Evolutionary conservation across 2,329 filamentous ascomycete species (phyloP).

Genomic region (Aspergillus eucalypticola): DNA sequence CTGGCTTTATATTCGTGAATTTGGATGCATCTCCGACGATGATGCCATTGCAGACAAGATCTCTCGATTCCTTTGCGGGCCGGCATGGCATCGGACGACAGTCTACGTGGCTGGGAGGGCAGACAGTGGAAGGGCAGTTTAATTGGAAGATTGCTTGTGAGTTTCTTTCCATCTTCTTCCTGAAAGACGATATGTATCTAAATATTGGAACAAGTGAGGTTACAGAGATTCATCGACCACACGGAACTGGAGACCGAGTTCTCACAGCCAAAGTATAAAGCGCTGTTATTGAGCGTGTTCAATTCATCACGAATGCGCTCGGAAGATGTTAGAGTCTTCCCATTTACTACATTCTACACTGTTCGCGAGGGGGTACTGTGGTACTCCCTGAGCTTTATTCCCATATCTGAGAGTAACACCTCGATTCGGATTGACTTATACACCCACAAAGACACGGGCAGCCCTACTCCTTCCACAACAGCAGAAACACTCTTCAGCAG

Average conservation of each 20-base stretch:
- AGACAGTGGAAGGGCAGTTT: slow-evolving; percentile 29
- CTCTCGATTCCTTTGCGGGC: slow-evolving; percentile 18
- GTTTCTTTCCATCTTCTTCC: background rate
- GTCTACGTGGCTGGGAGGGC: slow-evolving; percentile 31
- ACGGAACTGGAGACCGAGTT: background rate
- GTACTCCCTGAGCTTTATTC: slow-evolving; percentile 30
- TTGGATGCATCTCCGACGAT: slow-evolving; percentile 17
- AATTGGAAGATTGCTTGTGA: slow-evolving; percentile 39
- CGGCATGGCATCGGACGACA: slow-evolving; percentile 9
- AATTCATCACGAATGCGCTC: background rate
- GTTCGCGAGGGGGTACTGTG: slow-evolving; percentile 22
- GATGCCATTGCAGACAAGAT: background rate
- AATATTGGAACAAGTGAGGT: slow-evolving; percentile 10
- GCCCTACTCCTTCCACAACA: background rate
- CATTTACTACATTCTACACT: slow-evolving; percentile 25
- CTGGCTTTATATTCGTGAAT: slow-evolving; percentile 33
- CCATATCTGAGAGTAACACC: slow-evolving; percentile 27
- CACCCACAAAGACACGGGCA: background rate
- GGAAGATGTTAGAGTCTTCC: slow-evolving; percentile 22
- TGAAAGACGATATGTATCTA: background rate
- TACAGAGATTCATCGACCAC: background rate
- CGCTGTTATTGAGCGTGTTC: background rate
- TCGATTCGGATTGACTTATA: slow-evolving; percentile 37
- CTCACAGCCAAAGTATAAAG: background rate
- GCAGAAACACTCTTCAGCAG: background rate